Base-by-base conservation (phyloP, 352 stramenopile genomes). In the Thraustochytrium striatum region DNA sequence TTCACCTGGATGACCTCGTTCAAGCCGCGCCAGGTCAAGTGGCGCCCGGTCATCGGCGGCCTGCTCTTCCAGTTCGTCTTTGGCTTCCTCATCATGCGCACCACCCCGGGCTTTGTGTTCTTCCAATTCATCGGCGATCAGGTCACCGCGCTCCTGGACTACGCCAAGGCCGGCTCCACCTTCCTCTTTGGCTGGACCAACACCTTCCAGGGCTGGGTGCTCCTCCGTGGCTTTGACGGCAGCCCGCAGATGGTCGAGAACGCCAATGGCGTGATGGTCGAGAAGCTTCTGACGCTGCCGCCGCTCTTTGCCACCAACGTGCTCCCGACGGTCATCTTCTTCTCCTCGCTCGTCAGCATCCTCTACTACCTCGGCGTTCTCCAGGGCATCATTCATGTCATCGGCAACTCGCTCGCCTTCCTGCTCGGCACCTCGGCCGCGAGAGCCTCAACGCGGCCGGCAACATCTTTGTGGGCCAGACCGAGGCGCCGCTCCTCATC, bases 391-490 rank as follows among this genome's bases (percentile, higher is more conserved):
- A 68, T 57, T n/a, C 19, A 21, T 68, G 57, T 57, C 28, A 57
- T 68, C 30, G 57, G 57, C 16, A 19, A 52, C 30, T 19, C 28
- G 16, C 30, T 68, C 16, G 57, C 36, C 36, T 68, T 68, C 36
- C 30, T 57, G 16, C 30, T 68, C 28, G 57, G 57, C 16, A 68
- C 57, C 57, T 59, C 28, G 16, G 57, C 57, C 30, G 13, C 30
- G 57, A 68, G 36, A 57, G 19, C 36, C 36, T 68, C 57, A 59
- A 16, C 30, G 57, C 57, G 30, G 57, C 57, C 16, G 57, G 57
- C 19, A 68, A 68, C 36, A 68, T 68, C 57, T 68, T 68, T n/a
- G 28, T 68, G 16, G 57, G 57, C 16, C 57, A 68, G 36, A 68
- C 57, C 36, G 57, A 68, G 36, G 57, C 57, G 16, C 57, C 57